Evolutionary conservation across 176 grass and related monocot genomes (phyloP).

Genomic region (Elymus sibiricus): DNA sequence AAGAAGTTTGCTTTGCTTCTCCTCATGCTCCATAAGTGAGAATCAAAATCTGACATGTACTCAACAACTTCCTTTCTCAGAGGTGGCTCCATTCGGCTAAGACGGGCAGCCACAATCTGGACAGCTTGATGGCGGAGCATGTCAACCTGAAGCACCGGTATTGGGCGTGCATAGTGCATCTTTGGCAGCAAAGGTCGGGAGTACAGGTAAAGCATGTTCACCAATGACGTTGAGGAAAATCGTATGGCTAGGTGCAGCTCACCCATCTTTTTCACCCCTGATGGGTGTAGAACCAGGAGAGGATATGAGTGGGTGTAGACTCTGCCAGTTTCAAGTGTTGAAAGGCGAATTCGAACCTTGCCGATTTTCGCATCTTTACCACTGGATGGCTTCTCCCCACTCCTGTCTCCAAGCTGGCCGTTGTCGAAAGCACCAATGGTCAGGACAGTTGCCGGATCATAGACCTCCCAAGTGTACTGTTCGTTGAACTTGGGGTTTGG

Average conservation of each 20-base stretch:
- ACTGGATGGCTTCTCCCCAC: conserved; percentile 46
- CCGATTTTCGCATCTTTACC: conserved; percentile 76
- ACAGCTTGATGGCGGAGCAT: conserved; percentile 83
- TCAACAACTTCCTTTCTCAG: conserved; percentile 95
- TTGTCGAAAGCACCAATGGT: conserved; percentile 97
- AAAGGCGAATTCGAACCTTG: conserved; percentile 93
- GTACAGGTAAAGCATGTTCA: conserved; percentile 90
- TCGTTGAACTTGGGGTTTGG: conserved; percentile 87
- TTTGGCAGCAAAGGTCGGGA: conserved; percentile 84
- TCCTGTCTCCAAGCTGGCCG: conserved; percentile 75
- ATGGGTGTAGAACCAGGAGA: conserved; percentile 88
- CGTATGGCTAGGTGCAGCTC: conserved; percentile 91
- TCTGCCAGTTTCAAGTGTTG: conserved; percentile 88
- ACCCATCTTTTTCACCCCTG: conserved; percentile 97
- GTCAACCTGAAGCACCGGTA: conserved; percentile 86
- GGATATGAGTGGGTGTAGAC: conserved; percentile 95
- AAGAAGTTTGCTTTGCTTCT: conserved; percentile 96
- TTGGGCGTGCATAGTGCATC: conserved; percentile 89
- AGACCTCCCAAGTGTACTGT: conserved; percentile 98
- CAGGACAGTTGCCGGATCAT: conserved; percentile 85
- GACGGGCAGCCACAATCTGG: conserved; percentile 84
- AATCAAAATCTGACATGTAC: conserved; percentile 92
- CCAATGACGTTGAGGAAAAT: conserved; percentile 80
- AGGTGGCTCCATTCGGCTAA: conserved; percentile 91
- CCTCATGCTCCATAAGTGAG: conserved; percentile 98